Base-by-base conservation (phyloP, 1,284 basidiomycete species). In the Sporisorium scitamineum region DNA sequence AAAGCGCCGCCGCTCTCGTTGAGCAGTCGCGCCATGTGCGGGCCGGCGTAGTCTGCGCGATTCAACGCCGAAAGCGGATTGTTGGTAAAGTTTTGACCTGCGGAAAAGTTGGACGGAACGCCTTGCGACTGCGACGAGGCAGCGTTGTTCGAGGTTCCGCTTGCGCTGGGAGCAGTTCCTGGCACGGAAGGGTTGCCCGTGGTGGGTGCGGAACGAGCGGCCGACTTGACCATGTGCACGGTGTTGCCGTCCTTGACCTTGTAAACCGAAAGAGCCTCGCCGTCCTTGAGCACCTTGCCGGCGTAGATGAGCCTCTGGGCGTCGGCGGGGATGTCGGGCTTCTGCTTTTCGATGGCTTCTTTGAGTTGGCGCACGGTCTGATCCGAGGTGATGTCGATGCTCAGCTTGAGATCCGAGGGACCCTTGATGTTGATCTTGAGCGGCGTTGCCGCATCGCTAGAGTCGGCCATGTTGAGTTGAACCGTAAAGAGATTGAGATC, bases 251-350 rank as follows among this genome's bases (percentile, higher is more conserved):
- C 74, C 65, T 83, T 76, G 58, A 84, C 65, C 63, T 84, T 82
- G 80, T 84, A 84, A 20, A 71, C 62, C 14, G 70, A 61, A 10
- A 84, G 66, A 13, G 70, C 62, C 45, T 82, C 78, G 2, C 80
- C 76, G 50, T 84, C 83, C 59, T 84, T 84, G 48, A 84, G 74
- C 13, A 84, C 83, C 60, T 84, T 84, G 48, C 83, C 83, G 39
- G 75, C 75, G 64, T 84, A 84, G 63, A 84, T 84, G 37, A 84
- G 71, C 20, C 83, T 64, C 55, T 83, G 83, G 18, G 74, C 64
- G 45, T 82, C 82, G n/a, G 76, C 80, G n/a, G 82, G 80, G 16
- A 82, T 75, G 42, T 83, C 80, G 39, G 68, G 64, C 62, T 80
- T 76, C 42, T 76, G 61, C 57, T 73, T 56, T 60, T 71, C 72